phyloP scores from a whole-genome alignment of 441 rosid species.

The Jatropha multifida region DNA sequence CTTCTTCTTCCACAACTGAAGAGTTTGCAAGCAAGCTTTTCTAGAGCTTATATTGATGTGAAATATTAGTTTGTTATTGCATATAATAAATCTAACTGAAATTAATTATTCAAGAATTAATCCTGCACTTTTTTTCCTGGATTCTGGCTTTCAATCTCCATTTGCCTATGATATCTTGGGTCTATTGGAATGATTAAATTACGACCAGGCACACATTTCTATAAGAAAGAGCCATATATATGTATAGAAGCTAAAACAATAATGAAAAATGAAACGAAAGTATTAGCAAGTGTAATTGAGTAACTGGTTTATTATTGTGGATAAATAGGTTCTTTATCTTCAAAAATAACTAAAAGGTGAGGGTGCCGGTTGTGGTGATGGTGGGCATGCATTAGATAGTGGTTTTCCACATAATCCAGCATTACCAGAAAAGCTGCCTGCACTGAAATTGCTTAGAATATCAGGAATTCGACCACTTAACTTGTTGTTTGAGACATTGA shows the following conservation, averaged over 20 bases:
- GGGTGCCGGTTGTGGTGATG: slow-evolving; percentile 12
- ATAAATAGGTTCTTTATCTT: too few relatives aligned
- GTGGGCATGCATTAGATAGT: slow-evolving; percentile 35
- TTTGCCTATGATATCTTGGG: too few relatives aligned
- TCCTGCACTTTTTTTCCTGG: neutral
- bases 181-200: too few relatives aligned
- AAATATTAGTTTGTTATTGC: neutral
- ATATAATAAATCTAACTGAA: slow-evolving; percentile 4
- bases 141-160: too few relatives aligned
- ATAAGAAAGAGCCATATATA: too few relatives aligned
- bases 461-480: slow-evolving; percentile 50
- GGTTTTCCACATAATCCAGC: slow-evolving; percentile 42
- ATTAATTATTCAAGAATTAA: neutral
- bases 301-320: too few relatives aligned
- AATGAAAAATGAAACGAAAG: too few relatives aligned
- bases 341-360: neutral
- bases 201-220: too few relatives aligned
- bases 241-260: too few relatives aligned
- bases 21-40: slow-evolving; percentile 48
- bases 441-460: slow-evolving; percentile 31
- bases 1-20: slow-evolving; percentile 7
- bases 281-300: too few relatives aligned
- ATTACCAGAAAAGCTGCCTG: slow-evolving; percentile 45
- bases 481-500: slow-evolving; percentile 60
- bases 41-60: slow-evolving; percentile 5